Base-by-base conservation (phyloP, 176 grass and related monocot genomes). In the Phoenix roebelenii region DNA sequence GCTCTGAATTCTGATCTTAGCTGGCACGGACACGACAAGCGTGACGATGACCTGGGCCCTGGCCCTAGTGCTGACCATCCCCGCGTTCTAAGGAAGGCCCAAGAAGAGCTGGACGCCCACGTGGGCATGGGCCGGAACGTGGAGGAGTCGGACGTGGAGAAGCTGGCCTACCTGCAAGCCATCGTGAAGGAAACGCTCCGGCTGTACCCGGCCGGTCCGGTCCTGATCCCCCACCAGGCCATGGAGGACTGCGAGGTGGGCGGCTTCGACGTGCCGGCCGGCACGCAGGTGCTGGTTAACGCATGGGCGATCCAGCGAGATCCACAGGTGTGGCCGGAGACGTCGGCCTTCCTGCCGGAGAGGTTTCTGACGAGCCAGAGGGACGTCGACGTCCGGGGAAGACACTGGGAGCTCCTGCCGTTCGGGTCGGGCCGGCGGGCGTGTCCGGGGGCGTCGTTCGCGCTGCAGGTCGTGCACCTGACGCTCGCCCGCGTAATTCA, bases 141-240 rank as follows among this genome's bases (percentile, higher is more conserved):
- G 35, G 0, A 53, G 3, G 70, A 85, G 57, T 1, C 53, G 4
- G 83, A 81, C 52, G 39, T 15, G 2, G 22, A 2, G 67, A 79
- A 70, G 7, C 73, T 91, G 25, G 67, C 72, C 0, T 91, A 83
- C 23, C 83, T 86, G 18, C 72, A 81, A 16, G 72, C 79, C 22
- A 79, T 86, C 62, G 54, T 80, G 18, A 91, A 83, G 70, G 88
- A 91, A 48, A 70, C 65, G 5, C 73, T 92, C 83, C 73, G 88
- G 44, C 39, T 93, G 15, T 73, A 87, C 71, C 77, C 83, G 15
- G 28, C 80, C 68, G 78, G 76, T 58, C 83, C 80, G 39, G 58
- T 93, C 20, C 22, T 79, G 62, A 50, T 93, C 26, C 88, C 68
- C 57, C 88, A 80, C 80, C 35, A 63, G 58, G 76, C 70, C 18